Base-by-base conservation (phyloP, 139 green algal genomes). In the Coelastrella sp. region DNA sequence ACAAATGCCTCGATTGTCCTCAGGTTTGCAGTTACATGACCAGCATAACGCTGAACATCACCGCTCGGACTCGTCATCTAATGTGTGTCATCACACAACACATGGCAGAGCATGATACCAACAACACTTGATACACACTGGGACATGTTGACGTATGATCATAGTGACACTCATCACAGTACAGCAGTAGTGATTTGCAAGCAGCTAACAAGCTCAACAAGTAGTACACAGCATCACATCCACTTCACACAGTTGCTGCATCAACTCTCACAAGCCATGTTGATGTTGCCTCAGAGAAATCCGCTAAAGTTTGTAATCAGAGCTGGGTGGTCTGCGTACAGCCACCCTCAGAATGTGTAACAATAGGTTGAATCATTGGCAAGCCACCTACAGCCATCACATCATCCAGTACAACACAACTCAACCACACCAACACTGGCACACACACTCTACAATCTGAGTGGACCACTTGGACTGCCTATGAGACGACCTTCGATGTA, bases 1-100 rank as follows among this genome's bases (percentile, higher is more conserved):
- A 92, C 90, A 94, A 93, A 94, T 94, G 92, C 92, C 92, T 94
- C 92, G 88, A 58, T 92, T 94, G 80, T 90, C 92, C 60, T 93
- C 90, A 89, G 14, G 23, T 80, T 79, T 10, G 86, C 64, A n/a
- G 64, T 32, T 76, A 65, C 54, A 20, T 7, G 22, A 14, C 81
- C 32, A 73, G 89, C 92, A 94, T 73, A 89, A 94, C 92, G 92
- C 86, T 65, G 60, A 16, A 54, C 65, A 59, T 54, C 23, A 85
- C 92, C 68, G 74, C 87, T 94, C 90, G 71, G 92, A 92, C 85
- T 94, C 92, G 92, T 94, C 92, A 94, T 94, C 92, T 93, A 92
- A 71, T 73, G n/a, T 78, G 91, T 92, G 90, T 94, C 92, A 92
- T 77, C 84, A 90, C 2, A 23, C 77, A 86, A 86, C 74, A 79